These are phyloP conservation scores for Beauveria asiatica DNA, from an alignment of 2,329 filamentous ascomycete genomes.

Conservation along the genomic window DNA sequence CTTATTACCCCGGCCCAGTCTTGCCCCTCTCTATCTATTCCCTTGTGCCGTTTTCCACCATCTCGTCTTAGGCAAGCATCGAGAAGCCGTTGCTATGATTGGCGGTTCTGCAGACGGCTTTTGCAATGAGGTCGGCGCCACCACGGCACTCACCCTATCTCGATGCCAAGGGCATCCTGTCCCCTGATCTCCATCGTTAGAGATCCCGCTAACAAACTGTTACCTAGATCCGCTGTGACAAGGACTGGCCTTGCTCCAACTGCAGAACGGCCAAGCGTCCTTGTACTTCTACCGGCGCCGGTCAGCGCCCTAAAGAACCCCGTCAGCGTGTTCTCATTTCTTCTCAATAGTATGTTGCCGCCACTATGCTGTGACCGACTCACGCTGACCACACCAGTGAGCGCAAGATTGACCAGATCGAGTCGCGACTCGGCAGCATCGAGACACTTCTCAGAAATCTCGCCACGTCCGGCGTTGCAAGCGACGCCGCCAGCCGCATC, in stretches of 20 bases:
- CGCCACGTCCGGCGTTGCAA: conserved; percentile 17
- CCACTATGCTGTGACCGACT: background rate
- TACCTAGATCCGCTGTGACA: conserved; percentile 48
- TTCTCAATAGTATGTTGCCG: conserved; percentile 45
- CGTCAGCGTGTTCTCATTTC: conserved; percentile 51
- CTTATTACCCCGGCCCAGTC: background rate
- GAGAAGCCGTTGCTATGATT: background rate
- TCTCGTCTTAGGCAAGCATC: background rate
- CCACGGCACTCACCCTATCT: background rate
- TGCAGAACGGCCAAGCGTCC: conserved; percentile 43
- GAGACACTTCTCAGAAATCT: conserved; percentile 34
- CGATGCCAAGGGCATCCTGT: background rate
- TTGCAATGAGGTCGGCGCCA: conserved; percentile 4
- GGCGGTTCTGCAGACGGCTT: background rate
- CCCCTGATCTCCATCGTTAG: background rate
- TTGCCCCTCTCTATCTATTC: background rate
- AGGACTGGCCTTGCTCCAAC: conserved; percentile 49
- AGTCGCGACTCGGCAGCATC: conserved; percentile 35
- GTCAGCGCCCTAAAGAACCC: conserved; percentile 45
- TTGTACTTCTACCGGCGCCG: conserved; percentile 46
- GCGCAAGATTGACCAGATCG: conserved; percentile 43
- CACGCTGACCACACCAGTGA: conserved; percentile 29
- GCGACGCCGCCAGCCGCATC: conserved; percentile 14
- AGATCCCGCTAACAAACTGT: conserved; percentile 11
- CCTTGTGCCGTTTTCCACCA: background rate